A percentile compares a stretch with the other conserved stretches of the same genome.
phyloP scores from a whole-genome alignment of 2,329 filamentous ascomycete genomes.

The Paraphoma chrysanthemicola region DNA sequence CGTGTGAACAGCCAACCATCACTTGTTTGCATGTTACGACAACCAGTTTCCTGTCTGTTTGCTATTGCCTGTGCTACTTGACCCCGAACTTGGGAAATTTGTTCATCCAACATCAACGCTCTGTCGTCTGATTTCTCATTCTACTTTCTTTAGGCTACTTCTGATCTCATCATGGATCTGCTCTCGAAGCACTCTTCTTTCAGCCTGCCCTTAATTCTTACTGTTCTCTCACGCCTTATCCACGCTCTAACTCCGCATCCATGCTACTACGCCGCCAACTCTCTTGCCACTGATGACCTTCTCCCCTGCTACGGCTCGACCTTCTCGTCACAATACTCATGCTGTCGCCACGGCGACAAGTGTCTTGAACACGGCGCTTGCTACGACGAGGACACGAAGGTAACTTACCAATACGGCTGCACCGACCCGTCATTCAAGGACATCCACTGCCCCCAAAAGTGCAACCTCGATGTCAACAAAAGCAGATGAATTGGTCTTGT shows the following conservation, averaged over 20 bases:
- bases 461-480: slow-evolving; percentile 14
- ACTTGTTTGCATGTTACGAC: no score
- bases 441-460: slow-evolving; percentile 24
- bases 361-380: slow-evolving; percentile 25
- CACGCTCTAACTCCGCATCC: slow-evolving; percentile 1
- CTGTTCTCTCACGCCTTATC: not conserved
- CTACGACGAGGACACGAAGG: slow-evolving; percentile 10
- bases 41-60: no score
- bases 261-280: slow-evolving; percentile 20
- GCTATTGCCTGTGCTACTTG: no score
- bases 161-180: no score
- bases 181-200: no score
- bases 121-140: no score
- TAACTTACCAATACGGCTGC: slow-evolving; percentile 31
- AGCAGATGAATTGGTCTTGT: slow-evolving; percentile 22
- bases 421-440: slow-evolving; percentile 19
- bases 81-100: no score
- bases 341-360: slow-evolving; percentile 22
- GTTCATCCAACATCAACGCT: no score
- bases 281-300: slow-evolving; percentile 18
- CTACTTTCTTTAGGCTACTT: no score
- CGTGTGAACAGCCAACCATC: no score
- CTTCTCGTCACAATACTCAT: slow-evolving; percentile 10
- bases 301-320: slow-evolving; percentile 24
- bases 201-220: no score